Conservation (phyloP, 106 monocot genomes). For the Dioscorea dumetorum region DNA sequence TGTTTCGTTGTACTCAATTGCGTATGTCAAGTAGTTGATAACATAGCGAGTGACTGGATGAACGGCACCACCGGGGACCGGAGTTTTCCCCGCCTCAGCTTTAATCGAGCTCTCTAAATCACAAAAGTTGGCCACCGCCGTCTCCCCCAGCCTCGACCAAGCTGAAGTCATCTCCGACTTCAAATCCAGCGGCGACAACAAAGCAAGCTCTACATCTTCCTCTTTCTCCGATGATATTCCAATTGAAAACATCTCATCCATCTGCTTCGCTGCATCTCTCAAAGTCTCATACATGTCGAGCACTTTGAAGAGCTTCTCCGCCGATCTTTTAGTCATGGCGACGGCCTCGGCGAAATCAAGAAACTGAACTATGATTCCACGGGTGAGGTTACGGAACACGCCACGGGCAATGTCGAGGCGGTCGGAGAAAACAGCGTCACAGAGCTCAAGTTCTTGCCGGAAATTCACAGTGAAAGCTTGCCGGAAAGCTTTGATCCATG, state of each 20-base stretch:
- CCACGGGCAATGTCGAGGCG: slow-evolving; percentile 9
- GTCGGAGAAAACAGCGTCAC: slow-evolving; percentile 29
- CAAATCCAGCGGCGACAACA: slow-evolving; percentile 13
- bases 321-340: slow-evolving; percentile 44
- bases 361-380: slow-evolving; percentile 28
- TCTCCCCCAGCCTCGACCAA: slow-evolving; percentile 21
- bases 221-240: not conserved
- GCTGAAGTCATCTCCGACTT: slow-evolving; percentile 21
- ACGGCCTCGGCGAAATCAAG: slow-evolving; percentile 64
- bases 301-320: slow-evolving; percentile 76
- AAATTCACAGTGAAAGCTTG: slow-evolving; percentile 20
- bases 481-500: slow-evolving; percentile 47
- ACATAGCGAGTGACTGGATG: slow-evolving; percentile 48
- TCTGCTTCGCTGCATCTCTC: slow-evolving; percentile 25
- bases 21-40: slow-evolving; percentile 45
- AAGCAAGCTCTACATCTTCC: not conserved
- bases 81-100: slow-evolving; percentile 25
- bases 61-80: slow-evolving; percentile 46
- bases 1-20: slow-evolving; percentile 37
- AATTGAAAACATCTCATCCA: slow-evolving; percentile 24
- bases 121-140: slow-evolving; percentile 29
- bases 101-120: slow-evolving; percentile 37
- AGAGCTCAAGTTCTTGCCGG: slow-evolving; percentile 29
- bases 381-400: slow-evolving; percentile 37
- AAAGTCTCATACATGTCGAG: slow-evolving; percentile 72